Base-by-base conservation (phyloP, 768 basidiomycete species). In the Podaxis sp. region DNA sequence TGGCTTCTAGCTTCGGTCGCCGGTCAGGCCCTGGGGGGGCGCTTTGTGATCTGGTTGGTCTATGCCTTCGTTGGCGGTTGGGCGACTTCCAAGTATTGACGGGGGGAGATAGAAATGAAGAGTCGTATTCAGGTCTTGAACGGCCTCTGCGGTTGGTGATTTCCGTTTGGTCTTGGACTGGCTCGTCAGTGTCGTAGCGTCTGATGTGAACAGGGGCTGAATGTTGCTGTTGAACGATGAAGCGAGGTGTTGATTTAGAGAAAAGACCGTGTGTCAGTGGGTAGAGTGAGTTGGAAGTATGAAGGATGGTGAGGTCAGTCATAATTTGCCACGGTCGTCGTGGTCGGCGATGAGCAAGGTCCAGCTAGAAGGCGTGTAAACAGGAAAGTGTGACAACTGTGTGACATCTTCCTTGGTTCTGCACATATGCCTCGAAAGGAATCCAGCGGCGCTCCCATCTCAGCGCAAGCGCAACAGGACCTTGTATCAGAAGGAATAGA, bases 401-500 rank as follows among this genome's bases (percentile, higher is more conserved):
- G 52, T 55, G 26, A 53, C 60, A 33, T 46, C 41, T 17, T 2
- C 24, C 51, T 63, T 13, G 10, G 10, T 6, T 44, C 6, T 30
- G 38, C 58, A 50, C 38, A 38, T 40, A 91, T 91, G 90, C 89
- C 90, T 15, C 85, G 89, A 40, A 90, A 89, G 75, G 88, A 92
- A 62, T 69, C 81, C 12, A 72, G 76, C 0, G 76, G 80, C 33
- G 82, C 82, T 0, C 78, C 78, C 0, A 83, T 88, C 41, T 85
- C 86, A 1, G 91, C 92, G 0, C 85, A 91, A 69, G 83, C 87
- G 0, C 92, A 93, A 68, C 92, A 93, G 69, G 87, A 91, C 41
- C 82, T 87, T 4, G 86, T 89, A 36, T 89, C 90, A 3, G 90
- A 91, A 50, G 92, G 93, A 0, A 92, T 97, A 57, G 92, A 95